Base-by-base conservation (phyloP, 176 grass and related monocot species). In the Eleusine coracana region DNA sequence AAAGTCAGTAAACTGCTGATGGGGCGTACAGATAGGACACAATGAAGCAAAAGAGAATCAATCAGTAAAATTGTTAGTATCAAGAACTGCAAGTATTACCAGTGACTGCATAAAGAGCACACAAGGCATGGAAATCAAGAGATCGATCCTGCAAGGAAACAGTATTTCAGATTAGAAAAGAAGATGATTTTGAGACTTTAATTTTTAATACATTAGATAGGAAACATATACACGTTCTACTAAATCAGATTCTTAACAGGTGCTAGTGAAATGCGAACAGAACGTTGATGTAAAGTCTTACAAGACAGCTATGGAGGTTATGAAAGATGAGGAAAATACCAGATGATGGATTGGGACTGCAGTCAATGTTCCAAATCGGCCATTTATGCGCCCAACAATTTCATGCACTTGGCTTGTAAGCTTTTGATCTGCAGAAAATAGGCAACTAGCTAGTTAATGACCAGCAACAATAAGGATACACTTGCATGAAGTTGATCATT, bases 321-420 rank as follows among this genome's bases (percentile, higher is more conserved):
- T 23, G n/a, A 23, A 27, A 74, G 80, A 1, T 71, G 68, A 21
- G 34, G 66, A 73, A 76, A 82, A 75, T 86, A 99, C 96, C 93
- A 99, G 77, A 80, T 99, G 96, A 90, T 96, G 93, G 84, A 99
- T 99, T 61, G 96, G 96, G 80, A 99, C 96, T 74, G 93, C 93
- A 83, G 96, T 92, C 70, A 99, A 62, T 68, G 96, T 99, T 85
- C 96, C 96, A 85, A 99, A 99, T 70, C 96, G 93, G 48, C 96
- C 96, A 79, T 99, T 99, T 85, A 99, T 99, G 44, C 96, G 93
- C 27, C 96, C 96, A 84, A 99, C 96, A 88, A 99, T 99, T 92
- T 99, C 96, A 67, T 99, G 96, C 20, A 99, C 96, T 73, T 99
- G 96, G 71, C 96, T 99, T 5, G 96, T 99, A 76, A 99, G 89